These are phyloP conservation scores for Wickerhamomyces rabaulensis DNA, from an alignment of 805 yeast species.

Conservation along the genomic window DNA sequence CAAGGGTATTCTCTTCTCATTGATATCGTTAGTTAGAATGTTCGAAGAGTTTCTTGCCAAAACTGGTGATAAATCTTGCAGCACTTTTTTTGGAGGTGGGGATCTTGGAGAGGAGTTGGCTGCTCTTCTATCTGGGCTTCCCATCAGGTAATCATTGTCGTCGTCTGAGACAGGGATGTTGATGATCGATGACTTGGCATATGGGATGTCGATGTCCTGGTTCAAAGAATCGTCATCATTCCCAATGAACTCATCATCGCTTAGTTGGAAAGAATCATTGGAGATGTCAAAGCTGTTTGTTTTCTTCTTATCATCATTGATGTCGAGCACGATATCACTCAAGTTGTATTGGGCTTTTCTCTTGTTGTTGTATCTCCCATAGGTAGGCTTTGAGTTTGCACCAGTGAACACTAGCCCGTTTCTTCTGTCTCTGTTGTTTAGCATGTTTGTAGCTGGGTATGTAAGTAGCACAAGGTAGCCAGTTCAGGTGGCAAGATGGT, in stretches of 20 bases:
- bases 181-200: conserved; percentile 15
- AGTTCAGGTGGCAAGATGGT: background rate
- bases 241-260: conserved; percentile 14
- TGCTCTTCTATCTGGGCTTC: conserved; percentile 12
- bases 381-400: conserved; percentile 10
- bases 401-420: conserved; percentile 20
- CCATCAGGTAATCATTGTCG: conserved; percentile 16
- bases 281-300: conserved; percentile 20
- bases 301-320: conserved; percentile 3
- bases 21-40: conserved; percentile 9
- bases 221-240: conserved; percentile 5
- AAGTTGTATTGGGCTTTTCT: conserved; percentile 20
- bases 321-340: conserved; percentile 19
- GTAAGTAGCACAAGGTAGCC: background rate
- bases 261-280: conserved; percentile 19
- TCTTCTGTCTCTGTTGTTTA: conserved; percentile 21
- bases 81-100: conserved; percentile 6
- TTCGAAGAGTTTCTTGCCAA: conserved; percentile 6
- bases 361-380: conserved; percentile 21
- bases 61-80: conserved; percentile 19
- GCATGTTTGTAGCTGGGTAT: conserved; percentile 6
- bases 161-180: conserved; percentile 22
- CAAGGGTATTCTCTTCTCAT: conserved; percentile 22
- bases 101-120: background rate
- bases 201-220: conserved; percentile 18